A percentile compares a stretch with the other conserved stretches of the same genome.
These are phyloP conservation scores for Zymoseptoria ardabiliae DNA, from an alignment of 2,329 filamentous ascomycete species.

Conservation along the genomic window DNA sequence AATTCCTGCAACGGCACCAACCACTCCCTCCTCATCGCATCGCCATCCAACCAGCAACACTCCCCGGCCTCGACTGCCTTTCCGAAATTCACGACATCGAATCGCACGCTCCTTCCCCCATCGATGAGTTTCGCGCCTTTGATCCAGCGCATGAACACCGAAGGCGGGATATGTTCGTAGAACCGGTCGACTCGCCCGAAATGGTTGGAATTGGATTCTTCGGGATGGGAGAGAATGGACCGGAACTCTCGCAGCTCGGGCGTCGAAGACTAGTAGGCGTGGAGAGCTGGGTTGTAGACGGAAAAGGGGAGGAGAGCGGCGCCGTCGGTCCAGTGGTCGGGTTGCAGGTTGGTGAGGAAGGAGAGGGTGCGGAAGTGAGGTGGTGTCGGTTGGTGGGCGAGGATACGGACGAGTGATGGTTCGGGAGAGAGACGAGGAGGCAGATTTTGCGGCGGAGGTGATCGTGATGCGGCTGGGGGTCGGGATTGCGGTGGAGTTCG, in stretches of 20 bases:
- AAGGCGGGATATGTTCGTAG: not conserved
- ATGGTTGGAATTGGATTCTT: not conserved
- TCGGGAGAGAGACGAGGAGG: not conserved
- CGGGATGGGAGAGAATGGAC: not conserved
- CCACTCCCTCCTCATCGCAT: not conserved
- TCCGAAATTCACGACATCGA: not conserved
- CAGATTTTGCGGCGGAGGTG: not conserved
- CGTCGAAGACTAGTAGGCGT: not conserved
- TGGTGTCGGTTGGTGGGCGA: not conserved
- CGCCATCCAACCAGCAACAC: not conserved
- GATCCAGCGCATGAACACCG: not conserved
- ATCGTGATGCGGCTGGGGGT: not conserved
- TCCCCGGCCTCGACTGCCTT: not conserved
- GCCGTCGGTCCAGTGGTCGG: not conserved
- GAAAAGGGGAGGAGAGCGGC: not conserved
- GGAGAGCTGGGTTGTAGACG: not conserved
- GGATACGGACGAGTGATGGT: not conserved
- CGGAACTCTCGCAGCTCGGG: not conserved
- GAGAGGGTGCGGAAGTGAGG: not conserved
- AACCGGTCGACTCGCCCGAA: not conserved
- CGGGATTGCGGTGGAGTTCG: not conserved
- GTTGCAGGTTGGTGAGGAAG: not conserved
- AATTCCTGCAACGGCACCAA: not conserved
- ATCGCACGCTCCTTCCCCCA: not conserved
- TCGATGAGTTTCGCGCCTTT: not conserved